A percentile compares a stretch with the other conserved stretches of the same genome.
Evolutionary conservation across 2,329 filamentous ascomycete genomes (phyloP).

Genomic region (Ambrosiella cleistominuta): DNA sequence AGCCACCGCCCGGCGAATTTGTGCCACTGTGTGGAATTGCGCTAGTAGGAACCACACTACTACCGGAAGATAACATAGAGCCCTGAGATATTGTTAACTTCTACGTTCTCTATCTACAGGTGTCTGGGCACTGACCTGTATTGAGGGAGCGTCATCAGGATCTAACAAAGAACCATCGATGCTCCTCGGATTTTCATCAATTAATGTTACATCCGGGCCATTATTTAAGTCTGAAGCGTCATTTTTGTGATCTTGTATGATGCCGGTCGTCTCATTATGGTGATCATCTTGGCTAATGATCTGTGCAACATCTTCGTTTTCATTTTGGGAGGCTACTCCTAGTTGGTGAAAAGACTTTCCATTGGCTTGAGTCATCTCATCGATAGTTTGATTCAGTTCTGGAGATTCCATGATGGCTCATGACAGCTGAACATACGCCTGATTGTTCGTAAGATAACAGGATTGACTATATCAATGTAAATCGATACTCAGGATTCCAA

Average conservation of each 20-base stretch:
- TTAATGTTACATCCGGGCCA: neutral
- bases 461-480: too few relatives aligned
- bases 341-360: too few relatives aligned
- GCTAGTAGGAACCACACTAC: conserved; percentile 53
- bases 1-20: conserved; percentile 42
- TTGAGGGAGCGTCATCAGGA: conserved; percentile 69
- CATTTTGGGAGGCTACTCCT: neutral
- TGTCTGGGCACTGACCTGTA: conserved; percentile 38
- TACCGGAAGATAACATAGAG: conserved; percentile 47
- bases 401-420: too few relatives aligned
- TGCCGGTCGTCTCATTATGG: neutral
- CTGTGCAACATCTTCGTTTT: conserved; percentile 1
- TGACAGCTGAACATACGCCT: too few relatives aligned
- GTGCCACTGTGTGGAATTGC: conserved; percentile 46
- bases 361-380: too few relatives aligned
- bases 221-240: neutral
- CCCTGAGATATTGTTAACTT: conserved; percentile 25
- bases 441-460: too few relatives aligned
- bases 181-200: conserved; percentile 30
- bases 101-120: neutral
- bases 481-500: too few relatives aligned
- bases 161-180: conserved; percentile 55
- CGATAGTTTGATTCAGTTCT: too few relatives aligned
- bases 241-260: neutral
- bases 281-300: neutral